phyloP scores from a whole-genome alignment of 805 yeast species.

The Nakazawaea populi region DNA sequence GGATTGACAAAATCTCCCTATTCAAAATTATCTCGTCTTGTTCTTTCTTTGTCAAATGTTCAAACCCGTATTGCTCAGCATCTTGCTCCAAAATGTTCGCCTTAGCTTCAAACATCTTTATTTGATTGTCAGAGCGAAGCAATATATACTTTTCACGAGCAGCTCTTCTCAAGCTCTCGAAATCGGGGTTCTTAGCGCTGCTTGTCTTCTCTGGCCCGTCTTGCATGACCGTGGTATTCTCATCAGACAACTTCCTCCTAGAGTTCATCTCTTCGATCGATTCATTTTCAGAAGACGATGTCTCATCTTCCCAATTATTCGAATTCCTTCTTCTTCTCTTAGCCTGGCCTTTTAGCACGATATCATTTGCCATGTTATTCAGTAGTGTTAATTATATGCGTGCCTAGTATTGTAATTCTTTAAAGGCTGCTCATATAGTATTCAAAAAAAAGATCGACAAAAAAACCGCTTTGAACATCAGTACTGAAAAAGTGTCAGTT shows the following conservation, averaged over 20 bases:
- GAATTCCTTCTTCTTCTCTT: conserved; percentile 8
- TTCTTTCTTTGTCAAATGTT: conserved; percentile 40
- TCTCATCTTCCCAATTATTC: conserved; percentile 10
- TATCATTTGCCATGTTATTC: background rate
- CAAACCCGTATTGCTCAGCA: conserved; percentile 48
- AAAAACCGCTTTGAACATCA: too few relatives aligned
- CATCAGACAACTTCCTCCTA: too few relatives aligned
- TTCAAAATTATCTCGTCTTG: conserved; percentile 46
- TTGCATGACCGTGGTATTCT: too few relatives aligned
- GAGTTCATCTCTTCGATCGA: background rate
- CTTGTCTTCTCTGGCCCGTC: background rate
- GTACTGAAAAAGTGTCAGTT: too few relatives aligned
- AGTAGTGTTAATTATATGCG: background rate
- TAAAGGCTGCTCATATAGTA: too few relatives aligned
- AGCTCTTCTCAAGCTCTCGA: conserved; percentile 30
- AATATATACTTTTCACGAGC: conserved; percentile 45
- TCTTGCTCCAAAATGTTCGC: conserved; percentile 43
- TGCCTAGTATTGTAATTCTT: background rate
- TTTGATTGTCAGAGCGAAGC: conserved; percentile 42
- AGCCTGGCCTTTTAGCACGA: conserved; percentile 7
- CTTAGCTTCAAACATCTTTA: conserved; percentile 38
- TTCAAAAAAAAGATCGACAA: too few relatives aligned
- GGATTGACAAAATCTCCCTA: conserved; percentile 39
- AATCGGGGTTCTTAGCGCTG: conserved; percentile 10
- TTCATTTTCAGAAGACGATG: background rate